These are phyloP conservation scores for Saturnispora hagleri DNA, from an alignment of 805 yeast species.

Conservation along the genomic window DNA sequence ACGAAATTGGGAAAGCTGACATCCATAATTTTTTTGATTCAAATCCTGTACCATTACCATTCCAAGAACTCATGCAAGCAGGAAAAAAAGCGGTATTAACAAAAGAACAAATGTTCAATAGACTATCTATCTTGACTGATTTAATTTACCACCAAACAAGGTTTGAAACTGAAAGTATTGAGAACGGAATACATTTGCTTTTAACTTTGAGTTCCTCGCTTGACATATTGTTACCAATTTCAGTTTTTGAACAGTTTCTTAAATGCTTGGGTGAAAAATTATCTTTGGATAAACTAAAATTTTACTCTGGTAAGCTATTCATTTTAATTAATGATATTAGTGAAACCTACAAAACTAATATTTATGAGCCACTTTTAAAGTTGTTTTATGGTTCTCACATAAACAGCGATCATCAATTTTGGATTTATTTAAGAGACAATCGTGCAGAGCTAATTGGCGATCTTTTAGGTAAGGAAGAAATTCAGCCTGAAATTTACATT, in stretches of 20 bases:
- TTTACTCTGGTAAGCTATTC: constrained; percentile 3
- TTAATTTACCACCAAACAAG: constrained; percentile 5
- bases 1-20: constrained; percentile 1
- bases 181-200: neutral
- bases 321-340: neutral
- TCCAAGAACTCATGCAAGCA: neutral
- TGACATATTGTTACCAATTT: neutral
- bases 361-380: neutral
- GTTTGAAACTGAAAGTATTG: neutral
- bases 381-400: constrained; percentile 4
- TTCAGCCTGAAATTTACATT: neutral
- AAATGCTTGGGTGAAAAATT: neutral
- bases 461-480: neutral
- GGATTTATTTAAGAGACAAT: constrained; percentile 3
- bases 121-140: constrained; percentile 12
- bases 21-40: constrained; percentile 6
- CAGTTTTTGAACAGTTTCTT: neutral
- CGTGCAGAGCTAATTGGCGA: constrained; percentile 1
- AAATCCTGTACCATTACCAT: constrained; percentile 11
- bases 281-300: neutral
- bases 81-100: neutral
- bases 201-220: neutral
- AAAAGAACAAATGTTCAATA: constrained; percentile 10
- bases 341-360: neutral
- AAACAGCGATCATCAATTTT: constrained; percentile 4